Base-by-base conservation (phyloP, 1,284 basidiomycete species). In the Apiotrichum brassicae region DNA sequence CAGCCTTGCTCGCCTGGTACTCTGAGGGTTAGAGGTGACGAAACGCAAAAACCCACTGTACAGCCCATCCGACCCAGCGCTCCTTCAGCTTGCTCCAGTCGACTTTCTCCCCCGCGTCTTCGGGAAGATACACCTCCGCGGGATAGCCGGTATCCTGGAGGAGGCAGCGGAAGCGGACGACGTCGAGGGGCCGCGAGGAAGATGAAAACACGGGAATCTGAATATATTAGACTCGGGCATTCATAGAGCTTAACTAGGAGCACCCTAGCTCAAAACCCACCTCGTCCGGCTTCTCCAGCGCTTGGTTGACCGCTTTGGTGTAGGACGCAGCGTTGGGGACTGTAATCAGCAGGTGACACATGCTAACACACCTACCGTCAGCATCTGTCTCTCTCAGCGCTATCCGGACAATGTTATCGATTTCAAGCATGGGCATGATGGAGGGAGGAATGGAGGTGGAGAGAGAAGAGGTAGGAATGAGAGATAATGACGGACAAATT, bases 131-230 rank as follows among this genome's bases (percentile, higher is more conserved):
- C 9, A 74, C 69, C 49, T 74, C 72, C 43, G 68, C 54, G 0
- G 70, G 68, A 49, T 71, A 74, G 8, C 72, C 69, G 1, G 71
- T 72, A 48, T 74, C 72, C 54, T 74, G 72, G 3, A 74, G 58
- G 43, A 73, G 60, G 51, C 68, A 70, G 40, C 61, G 42, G 61
- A 73, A 74, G 9, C 60, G 60, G 37, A 70, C 67, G 2, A 73
- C 43, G 7, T 61, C 61, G 13, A 73, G 51, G 2, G 62, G 64
- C 1, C 45, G 32, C 0, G 64, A 63, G 3, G 46, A 19, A 6
- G 39, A 38, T 2, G 52, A 38, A 39, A 61, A 68, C 2, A 48
- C 34, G 6, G 62, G 60, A 11, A 68, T 65, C 68, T 70, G 43
- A 16, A 6, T n/a, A n/a, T n/a, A 38, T 48, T 33, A 37, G 49